phyloP scores from a whole-genome alignment of 495 filamentous ascomycete genomes.

The Penicillium arizonense region DNA sequence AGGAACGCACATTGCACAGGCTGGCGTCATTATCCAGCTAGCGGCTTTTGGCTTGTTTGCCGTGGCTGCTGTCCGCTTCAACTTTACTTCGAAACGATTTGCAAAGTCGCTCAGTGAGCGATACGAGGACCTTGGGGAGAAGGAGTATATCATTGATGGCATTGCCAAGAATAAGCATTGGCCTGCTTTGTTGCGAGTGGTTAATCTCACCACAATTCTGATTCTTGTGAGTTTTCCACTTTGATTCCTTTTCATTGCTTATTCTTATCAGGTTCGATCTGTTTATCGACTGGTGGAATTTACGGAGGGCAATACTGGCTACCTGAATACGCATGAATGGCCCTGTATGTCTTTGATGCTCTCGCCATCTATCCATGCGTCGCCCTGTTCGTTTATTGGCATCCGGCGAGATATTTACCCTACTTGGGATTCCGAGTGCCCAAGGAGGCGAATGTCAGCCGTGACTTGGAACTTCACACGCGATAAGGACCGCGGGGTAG shows the following conservation, averaged over 20 bases:
- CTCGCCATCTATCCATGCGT: slow-evolving; percentile 50
- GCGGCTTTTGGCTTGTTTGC: slow-evolving; percentile 44
- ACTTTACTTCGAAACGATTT: slow-evolving; percentile 41
- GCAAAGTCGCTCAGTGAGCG: slow-evolving; percentile 24
- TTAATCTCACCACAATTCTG: slow-evolving; percentile 51
- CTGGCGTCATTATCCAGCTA: slow-evolving; percentile 41
- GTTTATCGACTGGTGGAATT: slow-evolving; percentile 66
- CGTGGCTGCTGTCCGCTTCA: slow-evolving; percentile 34
- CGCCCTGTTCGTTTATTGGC: slow-evolving; percentile 51
- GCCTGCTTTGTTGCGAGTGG: slow-evolving; percentile 46
- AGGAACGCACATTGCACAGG: slow-evolving; percentile 41
- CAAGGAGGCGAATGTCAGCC: slow-evolving; percentile 2
- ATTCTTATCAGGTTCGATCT: slow-evolving; percentile 46
- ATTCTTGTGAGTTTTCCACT: slow-evolving; percentile 47
- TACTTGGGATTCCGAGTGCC: slow-evolving; percentile 34
- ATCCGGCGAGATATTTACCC: slow-evolving; percentile 45
- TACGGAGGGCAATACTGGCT: slow-evolving; percentile 50
- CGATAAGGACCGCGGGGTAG: background rate
- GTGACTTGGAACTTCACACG: background rate
- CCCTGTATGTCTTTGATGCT: slow-evolving; percentile 63
- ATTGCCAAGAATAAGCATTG: slow-evolving; percentile 40
- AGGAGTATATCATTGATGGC: slow-evolving; percentile 29
- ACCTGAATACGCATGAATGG: slow-evolving; percentile 53
- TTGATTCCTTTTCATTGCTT: background rate
- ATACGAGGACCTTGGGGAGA: slow-evolving; percentile 23